These are phyloP conservation scores for Dichomitus squalens DNA, from an alignment of 1,284 basidiomycete genomes.

Conservation along the genomic window DNA sequence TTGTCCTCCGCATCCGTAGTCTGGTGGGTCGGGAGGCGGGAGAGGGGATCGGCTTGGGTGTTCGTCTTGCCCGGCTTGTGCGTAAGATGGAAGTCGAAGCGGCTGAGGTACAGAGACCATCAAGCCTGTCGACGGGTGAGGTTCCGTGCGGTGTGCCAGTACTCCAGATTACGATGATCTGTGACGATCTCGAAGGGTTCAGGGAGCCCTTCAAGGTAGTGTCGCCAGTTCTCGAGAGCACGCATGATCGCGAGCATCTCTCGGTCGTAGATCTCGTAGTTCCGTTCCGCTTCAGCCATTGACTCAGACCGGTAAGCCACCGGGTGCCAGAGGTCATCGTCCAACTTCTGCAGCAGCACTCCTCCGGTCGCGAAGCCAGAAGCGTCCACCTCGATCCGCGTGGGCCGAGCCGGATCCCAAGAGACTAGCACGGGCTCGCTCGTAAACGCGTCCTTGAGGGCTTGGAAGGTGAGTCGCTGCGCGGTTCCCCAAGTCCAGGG, in stretches of 20 bases:
- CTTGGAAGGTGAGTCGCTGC: too few species aligned
- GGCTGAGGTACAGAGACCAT: slow-evolving; percentile 39
- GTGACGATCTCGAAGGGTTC: slow-evolving; percentile 26
- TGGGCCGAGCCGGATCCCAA: too few species aligned
- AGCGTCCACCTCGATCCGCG: too few species aligned
- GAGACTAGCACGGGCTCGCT: too few species aligned
- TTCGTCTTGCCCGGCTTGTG: slow-evolving; percentile 40
- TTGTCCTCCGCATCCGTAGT: too few species aligned
- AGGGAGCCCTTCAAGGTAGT: slow-evolving; percentile 30
- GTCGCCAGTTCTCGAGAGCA: slow-evolving; percentile 35
- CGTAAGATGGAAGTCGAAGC: slow-evolving; percentile 39
- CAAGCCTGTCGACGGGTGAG: slow-evolving; percentile 42
- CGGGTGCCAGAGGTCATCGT: too few species aligned
- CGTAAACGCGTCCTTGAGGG: too few species aligned
- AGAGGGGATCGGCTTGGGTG: too few species aligned
- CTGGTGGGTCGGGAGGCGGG: too few species aligned
- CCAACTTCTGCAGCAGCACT: too few species aligned
- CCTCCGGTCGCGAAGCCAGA: too few species aligned
- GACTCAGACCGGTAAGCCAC: too few species aligned
- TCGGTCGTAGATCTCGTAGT: slow-evolving; percentile 41
- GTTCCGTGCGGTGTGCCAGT: slow-evolving; percentile 38
- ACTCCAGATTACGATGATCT: slow-evolving; percentile 48
- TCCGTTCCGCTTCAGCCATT: slow-evolving; percentile 15
- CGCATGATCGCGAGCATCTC: slow-evolving; percentile 39
- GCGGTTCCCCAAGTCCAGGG: not conserved